Percentiles rank a stretch among this genome's conserved stretches.
Conservation (phyloP, 805 yeast species). For the Saccharomycopsis vini region DNA sequence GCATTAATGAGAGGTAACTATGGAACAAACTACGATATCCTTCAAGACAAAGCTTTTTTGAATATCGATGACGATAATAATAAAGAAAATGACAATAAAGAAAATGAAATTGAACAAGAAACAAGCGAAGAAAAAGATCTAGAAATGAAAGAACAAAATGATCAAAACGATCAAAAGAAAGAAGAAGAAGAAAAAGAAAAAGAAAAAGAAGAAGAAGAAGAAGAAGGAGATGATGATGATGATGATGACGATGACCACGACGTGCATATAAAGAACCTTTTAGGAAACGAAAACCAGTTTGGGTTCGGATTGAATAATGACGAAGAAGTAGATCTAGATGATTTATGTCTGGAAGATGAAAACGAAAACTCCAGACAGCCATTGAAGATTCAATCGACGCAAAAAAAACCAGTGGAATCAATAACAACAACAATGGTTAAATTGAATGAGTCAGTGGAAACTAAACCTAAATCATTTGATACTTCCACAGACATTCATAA, state of each 20-base stretch:
- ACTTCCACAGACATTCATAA: slow-evolving; percentile 18
- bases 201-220: slow-evolving; percentile 20
- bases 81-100: no score
- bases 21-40: slow-evolving; percentile 6
- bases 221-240: slow-evolving; percentile 23
- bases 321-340: slow-evolving; percentile 1
- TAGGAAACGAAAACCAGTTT: background rate
- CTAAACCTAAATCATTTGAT: slow-evolving; percentile 8
- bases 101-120: no score
- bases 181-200: slow-evolving; percentile 3
- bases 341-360: slow-evolving; percentile 2
- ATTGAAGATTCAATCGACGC: background rate
- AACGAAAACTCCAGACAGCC: background rate
- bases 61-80: background rate
- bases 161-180: no score
- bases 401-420: no score
- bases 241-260: background rate
- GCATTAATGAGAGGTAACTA: slow-evolving; percentile 37
- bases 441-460: background rate
- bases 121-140: no score
- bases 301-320: background rate
- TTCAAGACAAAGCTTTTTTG: background rate
- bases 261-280: background rate
- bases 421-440: slow-evolving; percentile 1
- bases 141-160: no score